phyloP scores from a whole-genome alignment of 345 rosid species.

The Eucalyptus microcorys region DNA sequence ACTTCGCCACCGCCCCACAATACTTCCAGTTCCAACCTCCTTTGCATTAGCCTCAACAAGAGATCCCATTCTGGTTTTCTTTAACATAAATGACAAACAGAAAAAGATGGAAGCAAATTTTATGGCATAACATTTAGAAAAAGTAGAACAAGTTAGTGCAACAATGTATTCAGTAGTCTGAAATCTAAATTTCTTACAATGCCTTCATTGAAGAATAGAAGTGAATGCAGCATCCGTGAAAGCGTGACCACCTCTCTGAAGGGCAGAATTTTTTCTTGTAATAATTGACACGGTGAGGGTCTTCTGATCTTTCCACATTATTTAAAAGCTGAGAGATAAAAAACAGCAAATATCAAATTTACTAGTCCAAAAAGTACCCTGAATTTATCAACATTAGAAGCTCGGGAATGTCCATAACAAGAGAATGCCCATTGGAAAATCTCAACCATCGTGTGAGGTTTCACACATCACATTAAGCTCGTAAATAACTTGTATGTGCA shows the following conservation, averaged over 20 bases:
- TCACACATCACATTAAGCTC: neutral
- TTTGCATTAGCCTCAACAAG: conserved; percentile 33
- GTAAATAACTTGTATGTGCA: neutral
- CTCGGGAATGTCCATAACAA: neutral
- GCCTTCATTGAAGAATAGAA: conserved; percentile 22
- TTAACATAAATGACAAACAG: neutral
- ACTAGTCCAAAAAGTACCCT: neutral
- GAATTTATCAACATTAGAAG: neutral
- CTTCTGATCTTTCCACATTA: conserved; percentile 43
- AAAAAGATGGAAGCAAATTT: neutral
- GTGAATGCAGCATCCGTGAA: conserved; percentile 57
- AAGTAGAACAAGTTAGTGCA: neutral
- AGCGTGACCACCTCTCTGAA: conserved; percentile 58
- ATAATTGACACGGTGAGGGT: conserved; percentile 26
- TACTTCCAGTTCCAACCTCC: conserved; percentile 69
- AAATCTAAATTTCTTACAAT: conserved; percentile 27
- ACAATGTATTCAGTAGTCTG: neutral
- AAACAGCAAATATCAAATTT: neutral
- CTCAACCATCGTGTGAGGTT: neutral
- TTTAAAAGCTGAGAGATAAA: conserved; percentile 47
- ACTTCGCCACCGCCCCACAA: conserved; percentile 73
- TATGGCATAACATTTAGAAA: neutral
- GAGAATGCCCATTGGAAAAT: neutral
- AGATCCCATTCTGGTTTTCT: conserved; percentile 53
- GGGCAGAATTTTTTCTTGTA: conserved; percentile 66